Evolutionary conservation across 305 asterid genomes (phyloP).

Genomic region (Coffea humblotiana): DNA sequence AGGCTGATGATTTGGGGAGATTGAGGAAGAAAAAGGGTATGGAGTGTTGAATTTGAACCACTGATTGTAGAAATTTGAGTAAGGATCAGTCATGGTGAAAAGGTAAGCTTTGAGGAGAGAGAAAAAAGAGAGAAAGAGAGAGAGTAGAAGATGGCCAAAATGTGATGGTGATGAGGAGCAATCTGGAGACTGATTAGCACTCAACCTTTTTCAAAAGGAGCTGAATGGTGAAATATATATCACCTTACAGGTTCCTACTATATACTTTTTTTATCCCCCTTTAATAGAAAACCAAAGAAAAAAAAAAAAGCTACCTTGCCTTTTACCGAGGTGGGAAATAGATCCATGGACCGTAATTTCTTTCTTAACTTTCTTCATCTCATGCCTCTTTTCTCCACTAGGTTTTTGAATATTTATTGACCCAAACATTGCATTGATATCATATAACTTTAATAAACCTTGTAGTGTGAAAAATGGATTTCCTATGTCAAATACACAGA

Average conservation of each 20-base stretch:
- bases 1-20: neutral
- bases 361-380: neutral
- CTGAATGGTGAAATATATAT: conserved; percentile 7
- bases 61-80: conserved; percentile 53
- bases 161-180: conserved; percentile 21
- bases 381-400: neutral
- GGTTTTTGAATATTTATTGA: no score
- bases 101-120: conserved; percentile 25
- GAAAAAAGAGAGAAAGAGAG: conserved; percentile 37
- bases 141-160: conserved; percentile 21
- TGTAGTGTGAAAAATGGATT: no score
- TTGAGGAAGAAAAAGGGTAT: conserved; percentile 36
- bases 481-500: neutral
- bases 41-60: conserved; percentile 53
- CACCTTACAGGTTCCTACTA: neutral
- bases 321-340: neutral
- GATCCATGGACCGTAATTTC: neutral
- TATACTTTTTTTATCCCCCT: neutral
- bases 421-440: neutral
- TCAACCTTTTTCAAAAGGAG: conserved; percentile 1
- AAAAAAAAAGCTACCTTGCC: neutral
- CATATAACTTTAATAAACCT: no score
- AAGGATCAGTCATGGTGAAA: conserved; percentile 76
- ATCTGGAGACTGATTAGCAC: conserved; percentile 13
- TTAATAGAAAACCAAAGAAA: neutral